These are phyloP conservation scores for Ogataea thermomethanolica DNA, from an alignment of 805 yeast genomes.

Conservation along the genomic window DNA sequence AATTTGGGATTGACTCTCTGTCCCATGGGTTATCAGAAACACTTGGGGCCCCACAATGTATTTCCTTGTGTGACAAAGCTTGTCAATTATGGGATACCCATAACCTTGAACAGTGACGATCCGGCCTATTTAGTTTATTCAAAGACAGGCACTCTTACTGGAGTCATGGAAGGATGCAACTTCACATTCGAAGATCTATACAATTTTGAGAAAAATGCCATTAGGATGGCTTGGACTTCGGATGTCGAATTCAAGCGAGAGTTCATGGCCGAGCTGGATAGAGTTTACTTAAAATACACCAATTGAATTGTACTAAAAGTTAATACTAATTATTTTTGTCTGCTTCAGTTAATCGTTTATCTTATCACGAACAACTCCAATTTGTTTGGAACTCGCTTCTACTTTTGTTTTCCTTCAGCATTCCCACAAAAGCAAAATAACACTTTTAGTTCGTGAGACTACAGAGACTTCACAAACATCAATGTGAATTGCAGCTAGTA, in stretches of 20 bases:
- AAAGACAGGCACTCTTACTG: slow-evolving; percentile 37
- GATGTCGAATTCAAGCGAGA: slow-evolving; percentile 17
- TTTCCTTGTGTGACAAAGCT: slow-evolving; percentile 41
- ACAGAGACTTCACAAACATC: too few relatives aligned
- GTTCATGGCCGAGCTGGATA: slow-evolving; percentile 16
- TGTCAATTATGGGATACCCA: slow-evolving; percentile 36
- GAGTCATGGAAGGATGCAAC: slow-evolving; percentile 14
- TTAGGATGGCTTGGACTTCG: slow-evolving; percentile 23
- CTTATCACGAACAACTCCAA: too few relatives aligned
- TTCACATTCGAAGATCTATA: slow-evolving; percentile 16
- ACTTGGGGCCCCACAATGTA: slow-evolving; percentile 31
- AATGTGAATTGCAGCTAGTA: too few relatives aligned
- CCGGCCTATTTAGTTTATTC: slow-evolving; percentile 43
- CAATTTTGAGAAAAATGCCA: slow-evolving; percentile 20
- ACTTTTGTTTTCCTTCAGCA: too few relatives aligned
- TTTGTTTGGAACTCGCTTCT: too few relatives aligned
- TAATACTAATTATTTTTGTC: too few relatives aligned
- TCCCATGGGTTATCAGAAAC: slow-evolving; percentile 36
- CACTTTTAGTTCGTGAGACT: too few relatives aligned
- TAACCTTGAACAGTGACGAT: slow-evolving; percentile 39
- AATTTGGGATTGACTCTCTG: slow-evolving; percentile 39
- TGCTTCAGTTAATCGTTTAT: too few relatives aligned
- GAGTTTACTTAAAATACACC: slow-evolving; percentile 6
- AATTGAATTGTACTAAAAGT: not conserved
- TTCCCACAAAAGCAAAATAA: too few relatives aligned